Percentiles rank a stretch among this genome's conserved stretches.
Evolutionary conservation across 805 yeast genomes (phyloP).

Genomic region (Candida methanosorbosa): DNA sequence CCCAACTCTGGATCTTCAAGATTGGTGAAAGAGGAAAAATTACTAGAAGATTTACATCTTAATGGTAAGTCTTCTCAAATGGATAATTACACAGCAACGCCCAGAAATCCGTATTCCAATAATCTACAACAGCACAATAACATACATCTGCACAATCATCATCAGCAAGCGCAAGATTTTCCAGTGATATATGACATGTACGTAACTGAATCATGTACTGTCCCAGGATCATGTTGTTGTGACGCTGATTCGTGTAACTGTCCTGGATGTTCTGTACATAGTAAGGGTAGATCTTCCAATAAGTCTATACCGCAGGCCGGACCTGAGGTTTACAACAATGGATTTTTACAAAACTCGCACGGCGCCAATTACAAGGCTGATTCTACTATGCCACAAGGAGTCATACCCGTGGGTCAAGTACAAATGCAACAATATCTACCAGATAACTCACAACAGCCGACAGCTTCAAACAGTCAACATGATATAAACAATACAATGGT

Average conservation of each 20-base stretch:
- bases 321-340: too few relatives aligned
- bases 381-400: too few relatives aligned
- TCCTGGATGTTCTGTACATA: conserved; percentile 22
- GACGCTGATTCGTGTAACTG: conserved; percentile 23
- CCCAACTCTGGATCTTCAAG: background rate
- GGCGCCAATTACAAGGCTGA: too few relatives aligned
- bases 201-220: conserved; percentile 23
- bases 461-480: conserved; percentile 2
- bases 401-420: conserved; percentile 20
- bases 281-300: background rate
- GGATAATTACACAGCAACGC: background rate
- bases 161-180: background rate
- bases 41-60: background rate
- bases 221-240: conserved; percentile 27
- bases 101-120: too few relatives aligned
- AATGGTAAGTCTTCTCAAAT: background rate
- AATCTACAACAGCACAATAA: background rate
- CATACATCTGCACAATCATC: too few relatives aligned
- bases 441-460: conserved; percentile 3
- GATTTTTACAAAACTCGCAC: too few relatives aligned
- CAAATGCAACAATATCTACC: conserved; percentile 12
- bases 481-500: background rate
- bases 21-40: background rate
- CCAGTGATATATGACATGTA: conserved; percentile 19
- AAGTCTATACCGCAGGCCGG: background rate